Conservation (phyloP, 129 eudicot species). For the Saposhnikovia divaricata region DNA sequence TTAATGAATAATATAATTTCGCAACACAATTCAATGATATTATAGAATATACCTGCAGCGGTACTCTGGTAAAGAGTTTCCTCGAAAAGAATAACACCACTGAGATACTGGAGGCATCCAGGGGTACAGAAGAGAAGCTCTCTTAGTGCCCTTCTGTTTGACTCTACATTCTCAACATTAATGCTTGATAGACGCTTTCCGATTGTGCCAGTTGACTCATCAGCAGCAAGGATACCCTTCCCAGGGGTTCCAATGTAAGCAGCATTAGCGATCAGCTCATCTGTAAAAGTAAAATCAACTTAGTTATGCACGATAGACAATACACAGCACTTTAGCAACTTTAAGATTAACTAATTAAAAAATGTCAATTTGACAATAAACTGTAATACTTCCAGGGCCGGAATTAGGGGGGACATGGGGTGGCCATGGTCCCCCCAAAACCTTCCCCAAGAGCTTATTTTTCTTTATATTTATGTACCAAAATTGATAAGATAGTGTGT, state of each 20-base stretch:
- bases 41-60: slow-evolving; percentile 56
- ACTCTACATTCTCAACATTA: slow-evolving; percentile 76
- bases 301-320: not conserved
- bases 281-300: slow-evolving; percentile 25
- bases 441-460: no score
- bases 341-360: not conserved
- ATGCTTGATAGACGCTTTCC: slow-evolving; percentile 92
- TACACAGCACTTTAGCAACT: not conserved
- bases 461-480: no score
- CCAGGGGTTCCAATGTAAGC: slow-evolving; percentile 91
- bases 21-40: not conserved
- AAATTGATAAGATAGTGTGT: no score
- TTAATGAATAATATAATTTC: not conserved
- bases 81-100: slow-evolving; percentile 86
- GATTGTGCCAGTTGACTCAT: slow-evolving; percentile 92
- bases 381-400: not conserved
- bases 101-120: slow-evolving; percentile 80
- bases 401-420: no score
- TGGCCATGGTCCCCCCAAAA: no score
- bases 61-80: slow-evolving; percentile 95
- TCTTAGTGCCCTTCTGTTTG: slow-evolving; percentile 92
- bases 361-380: not conserved
- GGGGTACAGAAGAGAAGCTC: slow-evolving; percentile 97
- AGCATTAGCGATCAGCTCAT: slow-evolving; percentile 93
- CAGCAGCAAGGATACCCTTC: slow-evolving; percentile 98